These are phyloP conservation scores for Dioscorea alata DNA, from an alignment of 106 monocot genomes.

Conservation along the genomic window DNA sequence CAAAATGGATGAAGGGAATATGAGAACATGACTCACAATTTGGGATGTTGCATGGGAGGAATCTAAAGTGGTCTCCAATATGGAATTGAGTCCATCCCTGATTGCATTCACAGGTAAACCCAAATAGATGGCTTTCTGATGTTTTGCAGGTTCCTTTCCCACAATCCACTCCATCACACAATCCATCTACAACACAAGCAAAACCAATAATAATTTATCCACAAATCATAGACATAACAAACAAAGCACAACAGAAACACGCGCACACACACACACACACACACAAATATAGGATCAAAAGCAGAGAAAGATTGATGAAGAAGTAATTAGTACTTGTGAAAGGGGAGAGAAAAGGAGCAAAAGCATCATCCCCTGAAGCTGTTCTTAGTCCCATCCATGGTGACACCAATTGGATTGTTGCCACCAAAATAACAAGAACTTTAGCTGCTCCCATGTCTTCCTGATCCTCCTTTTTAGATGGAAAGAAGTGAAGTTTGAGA, in stretches of 20 bases:
- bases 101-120: slow-evolving; percentile 46
- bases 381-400: background rate
- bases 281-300: background rate
- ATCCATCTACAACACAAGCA: slow-evolving; percentile 17
- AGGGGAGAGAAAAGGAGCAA: slow-evolving; percentile 19
- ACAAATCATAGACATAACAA: background rate
- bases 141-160: slow-evolving; percentile 49
- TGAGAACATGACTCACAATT: slow-evolving; percentile 35
- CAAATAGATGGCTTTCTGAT: slow-evolving; percentile 16
- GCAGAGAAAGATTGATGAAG: background rate
- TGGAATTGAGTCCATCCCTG: slow-evolving; percentile 47
- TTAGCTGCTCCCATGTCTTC: background rate
- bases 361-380: slow-evolving; percentile 5
- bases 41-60: slow-evolving; percentile 59
- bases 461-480: too few species aligned
- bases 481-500: too few species aligned
- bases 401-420: background rate
- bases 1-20: background rate
- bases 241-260: background rate
- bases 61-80: slow-evolving; percentile 24
- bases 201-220: background rate
- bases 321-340: background rate
- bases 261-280: background rate
- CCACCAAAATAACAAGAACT: slow-evolving; percentile 1
- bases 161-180: slow-evolving; percentile 43